phyloP scores from a whole-genome alignment of 371 early-diverging fungal species.

The Actinomortierella ambigua region DNA sequence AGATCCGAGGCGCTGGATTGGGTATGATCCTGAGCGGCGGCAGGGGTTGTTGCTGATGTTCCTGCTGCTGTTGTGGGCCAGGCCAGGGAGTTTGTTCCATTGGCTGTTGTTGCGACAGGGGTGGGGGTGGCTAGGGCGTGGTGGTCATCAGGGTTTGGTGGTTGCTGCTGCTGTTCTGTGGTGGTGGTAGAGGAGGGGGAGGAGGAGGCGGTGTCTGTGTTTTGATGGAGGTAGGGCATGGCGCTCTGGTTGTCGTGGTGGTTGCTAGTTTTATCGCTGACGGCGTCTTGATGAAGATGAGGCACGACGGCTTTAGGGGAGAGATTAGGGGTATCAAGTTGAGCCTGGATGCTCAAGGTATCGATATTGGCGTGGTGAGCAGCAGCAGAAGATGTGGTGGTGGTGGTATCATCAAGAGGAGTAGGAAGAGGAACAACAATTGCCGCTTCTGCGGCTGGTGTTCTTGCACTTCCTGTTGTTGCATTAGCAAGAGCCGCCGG shows the following conservation, averaged over 20 bases:
- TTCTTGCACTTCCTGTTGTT: no score
- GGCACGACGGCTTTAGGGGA: background rate
- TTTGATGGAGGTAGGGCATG: no score
- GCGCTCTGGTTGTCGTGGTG: background rate
- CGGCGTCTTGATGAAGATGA: background rate
- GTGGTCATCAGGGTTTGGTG: background rate
- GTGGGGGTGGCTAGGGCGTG: background rate
- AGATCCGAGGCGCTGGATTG: no score
- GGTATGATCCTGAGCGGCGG: background rate
- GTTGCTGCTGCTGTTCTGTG: conserved; percentile 8
- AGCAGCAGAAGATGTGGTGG: background rate
- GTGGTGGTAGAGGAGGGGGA: conserved; percentile 9
- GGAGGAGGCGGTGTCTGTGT: background rate
- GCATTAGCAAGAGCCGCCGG: no score
- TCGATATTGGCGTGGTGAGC: background rate
- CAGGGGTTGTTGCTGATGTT: background rate
- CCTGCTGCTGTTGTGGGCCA: background rate
- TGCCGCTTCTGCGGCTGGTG: no score
- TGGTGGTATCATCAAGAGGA: background rate
- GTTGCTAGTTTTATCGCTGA: background rate
- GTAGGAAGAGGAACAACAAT: background rate
- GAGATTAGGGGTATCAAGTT: background rate
- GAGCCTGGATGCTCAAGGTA: conserved; percentile 7
- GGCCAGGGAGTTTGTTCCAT: background rate
- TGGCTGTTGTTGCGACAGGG: background rate